phyloP scores from a whole-genome alignment of 2,329 filamentous ascomycete genomes.

The Dactylellina leptospora region DNA sequence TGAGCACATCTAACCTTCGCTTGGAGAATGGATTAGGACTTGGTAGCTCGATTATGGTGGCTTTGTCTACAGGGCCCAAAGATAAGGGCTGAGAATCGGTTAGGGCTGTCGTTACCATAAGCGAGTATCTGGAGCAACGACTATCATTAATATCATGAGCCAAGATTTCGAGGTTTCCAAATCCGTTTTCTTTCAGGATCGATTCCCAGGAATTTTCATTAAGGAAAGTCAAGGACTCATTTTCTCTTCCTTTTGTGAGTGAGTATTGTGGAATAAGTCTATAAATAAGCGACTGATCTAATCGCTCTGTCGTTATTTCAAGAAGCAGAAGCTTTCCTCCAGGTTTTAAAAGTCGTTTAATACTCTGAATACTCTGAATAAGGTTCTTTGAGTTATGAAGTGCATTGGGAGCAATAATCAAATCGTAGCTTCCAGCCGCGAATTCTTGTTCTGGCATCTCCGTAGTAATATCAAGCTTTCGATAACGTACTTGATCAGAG shows the following conservation, averaged over 20 bases:
- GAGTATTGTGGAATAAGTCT: neutral
- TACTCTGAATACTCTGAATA: conserved; percentile 50
- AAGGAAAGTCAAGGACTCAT: neutral
- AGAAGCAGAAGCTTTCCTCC: conserved; percentile 61
- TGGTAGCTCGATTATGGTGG: neutral
- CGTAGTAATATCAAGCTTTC: conserved; percentile 58
- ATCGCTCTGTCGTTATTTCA: neutral
- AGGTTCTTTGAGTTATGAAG: conserved; percentile 60
- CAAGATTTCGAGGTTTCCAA: neutral
- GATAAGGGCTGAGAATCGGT: neutral
- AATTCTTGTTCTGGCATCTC: conserved; percentile 60
- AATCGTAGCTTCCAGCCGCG: conserved; percentile 58
- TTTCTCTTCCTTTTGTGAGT: neutral
- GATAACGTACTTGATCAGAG: conserved; percentile 58
- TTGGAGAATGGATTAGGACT: neutral
- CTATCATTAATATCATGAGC: neutral
- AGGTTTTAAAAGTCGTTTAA: conserved; percentile 60
- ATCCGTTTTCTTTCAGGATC: neutral
- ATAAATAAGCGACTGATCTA: neutral
- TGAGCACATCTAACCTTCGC: neutral
- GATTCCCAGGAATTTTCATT: neutral
- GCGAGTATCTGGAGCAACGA: neutral
- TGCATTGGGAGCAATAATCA: conserved; percentile 61
- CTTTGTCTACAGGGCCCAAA: neutral
- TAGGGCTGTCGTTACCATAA: neutral